Conservation (phyloP, 2,329 filamentous ascomycete genomes). For the Xylaria sp. region DNA sequence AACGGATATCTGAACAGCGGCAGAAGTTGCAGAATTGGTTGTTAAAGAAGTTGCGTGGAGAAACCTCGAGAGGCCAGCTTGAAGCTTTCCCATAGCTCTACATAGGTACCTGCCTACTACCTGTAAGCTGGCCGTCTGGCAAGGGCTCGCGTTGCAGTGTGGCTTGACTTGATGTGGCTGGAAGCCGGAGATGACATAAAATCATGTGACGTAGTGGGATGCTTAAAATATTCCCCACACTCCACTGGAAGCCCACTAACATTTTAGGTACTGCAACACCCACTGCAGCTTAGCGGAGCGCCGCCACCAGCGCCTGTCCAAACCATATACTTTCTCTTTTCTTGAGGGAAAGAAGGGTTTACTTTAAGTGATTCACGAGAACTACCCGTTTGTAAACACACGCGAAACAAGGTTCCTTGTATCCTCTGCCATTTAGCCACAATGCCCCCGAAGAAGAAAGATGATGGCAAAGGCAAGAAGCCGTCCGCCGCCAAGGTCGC, state of each 20-base stretch:
- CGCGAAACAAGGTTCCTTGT: not conserved
- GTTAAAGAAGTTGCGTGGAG: slow-evolving; percentile 18
- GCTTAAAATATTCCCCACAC: slow-evolving; percentile 38
- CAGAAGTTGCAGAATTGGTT: slow-evolving; percentile 25
- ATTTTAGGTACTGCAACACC: slow-evolving; percentile 27
- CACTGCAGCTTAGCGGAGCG: slow-evolving; percentile 39
- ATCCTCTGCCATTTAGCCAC: slow-evolving; percentile 47
- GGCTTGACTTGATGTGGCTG: slow-evolving; percentile 36
- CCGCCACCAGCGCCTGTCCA: slow-evolving; percentile 22
- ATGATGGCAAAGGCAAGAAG: slow-evolving; percentile 65
- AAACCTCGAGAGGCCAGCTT: slow-evolving; percentile 49
- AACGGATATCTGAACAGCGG: slow-evolving; percentile 21
- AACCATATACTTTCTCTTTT: slow-evolving; percentile 26
- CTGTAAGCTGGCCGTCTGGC: too few species aligned
- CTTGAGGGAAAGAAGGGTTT: slow-evolving; percentile 5
- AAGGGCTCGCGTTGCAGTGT: not conserved
- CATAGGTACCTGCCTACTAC: not conserved
- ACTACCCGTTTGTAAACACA: not conserved
- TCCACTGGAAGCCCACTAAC: slow-evolving; percentile 43
- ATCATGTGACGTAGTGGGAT: slow-evolving; percentile 43
- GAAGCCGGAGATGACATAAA: slow-evolving; percentile 4
- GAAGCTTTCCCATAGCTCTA: slow-evolving; percentile 40
- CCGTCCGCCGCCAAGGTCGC: slow-evolving; percentile 70
- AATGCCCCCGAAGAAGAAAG: slow-evolving; percentile 78
- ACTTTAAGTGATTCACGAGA: slow-evolving; percentile 1